Percentiles rank a stretch among this genome's conserved stretches.
Evolutionary conservation across 176 grass and related monocot species (phyloP).

Genomic region (Hsuehochloa calcarea): DNA sequence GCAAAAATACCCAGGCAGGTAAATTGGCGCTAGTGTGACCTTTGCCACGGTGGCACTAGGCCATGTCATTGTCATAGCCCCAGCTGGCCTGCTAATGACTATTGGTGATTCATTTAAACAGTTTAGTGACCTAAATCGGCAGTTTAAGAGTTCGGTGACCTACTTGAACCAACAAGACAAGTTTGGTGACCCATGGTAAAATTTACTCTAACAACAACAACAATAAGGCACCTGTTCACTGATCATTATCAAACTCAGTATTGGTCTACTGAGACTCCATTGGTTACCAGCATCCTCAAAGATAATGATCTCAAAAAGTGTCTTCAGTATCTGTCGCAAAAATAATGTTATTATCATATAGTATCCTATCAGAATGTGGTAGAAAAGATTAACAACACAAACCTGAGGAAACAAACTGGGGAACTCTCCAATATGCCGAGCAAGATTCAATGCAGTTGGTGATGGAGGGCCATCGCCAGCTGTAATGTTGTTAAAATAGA

Average conservation of each 20-base stretch:
- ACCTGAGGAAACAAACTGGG: conserved; percentile 96
- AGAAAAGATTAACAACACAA: conserved; percentile 31
- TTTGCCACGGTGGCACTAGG: no score
- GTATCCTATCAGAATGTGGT: conserved; percentile 9
- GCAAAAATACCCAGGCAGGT: no score
- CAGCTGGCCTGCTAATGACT: no score
- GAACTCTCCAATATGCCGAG: conserved; percentile 74
- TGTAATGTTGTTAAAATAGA: conserved; percentile 96
- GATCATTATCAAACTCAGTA: conserved; percentile 96
- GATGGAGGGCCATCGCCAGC: conserved; percentile 73
- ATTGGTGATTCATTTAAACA: no score
- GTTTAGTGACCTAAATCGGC: no score
- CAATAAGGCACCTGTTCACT: conserved; percentile 78
- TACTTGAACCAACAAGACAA: no score
- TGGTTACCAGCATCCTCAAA: conserved; percentile 98
- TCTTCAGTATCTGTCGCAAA: conserved; percentile 77
- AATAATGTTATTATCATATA: conserved; percentile 26
- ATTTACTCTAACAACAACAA: no score
- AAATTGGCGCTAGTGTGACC: no score
- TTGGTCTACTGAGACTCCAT: conserved; percentile 98
- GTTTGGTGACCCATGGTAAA: no score
- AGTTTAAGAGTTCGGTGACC: no score
- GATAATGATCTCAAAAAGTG: conserved; percentile 95
- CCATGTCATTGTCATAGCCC: no score
- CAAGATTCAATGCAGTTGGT: conserved; percentile 83